Conservation (phyloP, 805 yeast species). For the Lipomyces anomalus region DNA sequence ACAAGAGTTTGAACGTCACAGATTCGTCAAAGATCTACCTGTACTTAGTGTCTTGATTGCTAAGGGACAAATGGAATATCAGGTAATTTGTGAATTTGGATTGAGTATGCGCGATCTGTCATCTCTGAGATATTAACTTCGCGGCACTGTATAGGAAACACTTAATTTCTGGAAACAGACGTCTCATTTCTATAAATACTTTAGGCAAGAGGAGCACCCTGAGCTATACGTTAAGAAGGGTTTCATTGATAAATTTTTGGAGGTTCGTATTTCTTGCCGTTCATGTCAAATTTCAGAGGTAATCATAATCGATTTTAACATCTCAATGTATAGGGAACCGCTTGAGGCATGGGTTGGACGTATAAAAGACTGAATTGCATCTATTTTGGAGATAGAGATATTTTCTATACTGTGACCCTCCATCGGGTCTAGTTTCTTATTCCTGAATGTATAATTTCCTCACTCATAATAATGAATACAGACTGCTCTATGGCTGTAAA, state of each 20-base stretch:
- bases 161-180: slow-evolving; percentile 87
- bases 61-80: slow-evolving; percentile 88
- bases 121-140: background rate
- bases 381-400: too few species aligned
- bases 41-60: slow-evolving; percentile 64
- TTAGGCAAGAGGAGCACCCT: slow-evolving; percentile 58
- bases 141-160: slow-evolving; percentile 41
- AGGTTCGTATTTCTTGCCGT: slow-evolving; percentile 47
- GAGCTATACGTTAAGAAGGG: slow-evolving; percentile 50
- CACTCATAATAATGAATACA: too few species aligned
- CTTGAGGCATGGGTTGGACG: too few species aligned
- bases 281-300: too few species aligned
- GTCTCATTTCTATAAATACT: slow-evolving; percentile 77
- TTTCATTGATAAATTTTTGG: slow-evolving; percentile 69
- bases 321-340: too few species aligned
- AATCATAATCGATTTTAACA: too few species aligned
- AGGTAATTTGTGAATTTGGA: slow-evolving; percentile 30
- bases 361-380: too few species aligned
- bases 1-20: slow-evolving; percentile 82
- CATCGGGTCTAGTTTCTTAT: too few species aligned
- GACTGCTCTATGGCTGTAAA: too few species aligned
- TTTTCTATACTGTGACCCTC: too few species aligned
- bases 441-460: too few species aligned
- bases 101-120: background rate
- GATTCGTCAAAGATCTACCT: slow-evolving; percentile 62